phyloP scores from a whole-genome alignment of 2,329 filamentous ascomycete species.

The Anthostomella pinea region DNA sequence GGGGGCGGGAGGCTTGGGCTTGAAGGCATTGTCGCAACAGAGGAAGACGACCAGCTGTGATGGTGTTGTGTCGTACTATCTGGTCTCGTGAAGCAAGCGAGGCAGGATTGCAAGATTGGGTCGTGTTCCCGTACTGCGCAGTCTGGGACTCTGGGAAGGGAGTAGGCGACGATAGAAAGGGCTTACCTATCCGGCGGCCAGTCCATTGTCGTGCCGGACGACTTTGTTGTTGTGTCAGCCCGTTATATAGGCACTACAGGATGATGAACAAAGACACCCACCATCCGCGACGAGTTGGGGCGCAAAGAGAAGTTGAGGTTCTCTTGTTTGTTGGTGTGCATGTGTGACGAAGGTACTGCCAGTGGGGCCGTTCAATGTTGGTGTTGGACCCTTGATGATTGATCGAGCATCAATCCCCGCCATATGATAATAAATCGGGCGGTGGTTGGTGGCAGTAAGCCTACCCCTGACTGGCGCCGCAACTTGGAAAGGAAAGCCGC shows the following conservation, averaged over 20 bases:
- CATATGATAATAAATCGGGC: conserved; percentile 1
- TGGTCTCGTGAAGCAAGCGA: background rate
- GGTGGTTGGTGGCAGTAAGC: background rate
- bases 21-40: background rate
- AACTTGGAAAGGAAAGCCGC: too few species aligned
- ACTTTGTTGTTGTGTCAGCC: conserved; percentile 8
- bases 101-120: background rate
- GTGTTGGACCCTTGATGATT: too few species aligned
- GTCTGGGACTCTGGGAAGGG: background rate
- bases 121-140: too few species aligned
- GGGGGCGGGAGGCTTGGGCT: background rate
- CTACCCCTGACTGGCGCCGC: too few species aligned
- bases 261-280: conserved; percentile 6
- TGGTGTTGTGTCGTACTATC: background rate
- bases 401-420: too few species aligned
- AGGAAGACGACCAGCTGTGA: conserved; percentile 5
- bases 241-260: background rate
- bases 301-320: background rate
- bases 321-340: conserved; percentile 7
- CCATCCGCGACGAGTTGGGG: conserved; percentile 1
- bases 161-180: conserved; percentile 3
- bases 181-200: conserved; percentile 30
- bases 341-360: background rate
- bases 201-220: conserved; percentile 24
- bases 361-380: too few species aligned